phyloP scores from a whole-genome alignment of 2,329 filamentous ascomycete species.

The Claviceps sp. region DNA sequence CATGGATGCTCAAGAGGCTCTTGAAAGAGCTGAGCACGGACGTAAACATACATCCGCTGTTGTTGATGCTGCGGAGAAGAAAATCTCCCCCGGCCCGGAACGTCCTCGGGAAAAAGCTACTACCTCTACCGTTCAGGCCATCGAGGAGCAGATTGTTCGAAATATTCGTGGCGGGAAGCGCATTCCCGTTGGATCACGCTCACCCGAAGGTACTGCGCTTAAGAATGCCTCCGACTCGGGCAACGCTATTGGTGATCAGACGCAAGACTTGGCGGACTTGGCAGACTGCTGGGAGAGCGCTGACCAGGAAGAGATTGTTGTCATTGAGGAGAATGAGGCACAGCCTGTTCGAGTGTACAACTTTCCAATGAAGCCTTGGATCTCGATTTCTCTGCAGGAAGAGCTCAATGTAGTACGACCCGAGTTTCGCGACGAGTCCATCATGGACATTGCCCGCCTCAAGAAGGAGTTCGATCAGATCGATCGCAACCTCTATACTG shows the following conservation, averaged over 20 bases:
- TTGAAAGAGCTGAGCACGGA: conserved; percentile 42
- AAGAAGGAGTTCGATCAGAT: conserved; percentile 98
- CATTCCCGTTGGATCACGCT: conserved; percentile 28
- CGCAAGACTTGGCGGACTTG: conserved; percentile 52
- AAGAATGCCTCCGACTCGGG: conserved; percentile 36
- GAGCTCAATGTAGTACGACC: conserved; percentile 42
- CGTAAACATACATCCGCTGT: conserved; percentile 20
- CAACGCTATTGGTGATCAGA: conserved; percentile 40
- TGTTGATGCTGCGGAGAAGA: conserved; percentile 18
- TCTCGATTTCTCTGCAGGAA: conserved; percentile 65
- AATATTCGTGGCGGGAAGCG: conserved; percentile 39
- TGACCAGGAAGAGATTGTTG: conserved; percentile 54
- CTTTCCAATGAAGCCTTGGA: conserved; percentile 94
- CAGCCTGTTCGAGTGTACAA: conserved; percentile 72
- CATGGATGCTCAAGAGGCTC: conserved; percentile 48
- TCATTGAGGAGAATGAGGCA: conserved; percentile 52
- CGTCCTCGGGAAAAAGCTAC: neutral
- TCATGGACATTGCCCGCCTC: conserved; percentile 85
- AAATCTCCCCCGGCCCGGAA: conserved; percentile 22
- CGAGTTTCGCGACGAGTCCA: conserved; percentile 60
- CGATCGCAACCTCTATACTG: conserved; percentile 82
- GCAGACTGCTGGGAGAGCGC: conserved; percentile 90
- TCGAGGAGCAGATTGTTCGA: conserved; percentile 9
- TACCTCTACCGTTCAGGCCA: conserved; percentile 4
- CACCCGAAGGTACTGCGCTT: conserved; percentile 30